Percentiles rank a stretch among this genome's conserved stretches.
Evolutionary conservation across 2,329 filamentous ascomycete species (phyloP).

Genomic region (Pestalotiopsis sp.): DNA sequence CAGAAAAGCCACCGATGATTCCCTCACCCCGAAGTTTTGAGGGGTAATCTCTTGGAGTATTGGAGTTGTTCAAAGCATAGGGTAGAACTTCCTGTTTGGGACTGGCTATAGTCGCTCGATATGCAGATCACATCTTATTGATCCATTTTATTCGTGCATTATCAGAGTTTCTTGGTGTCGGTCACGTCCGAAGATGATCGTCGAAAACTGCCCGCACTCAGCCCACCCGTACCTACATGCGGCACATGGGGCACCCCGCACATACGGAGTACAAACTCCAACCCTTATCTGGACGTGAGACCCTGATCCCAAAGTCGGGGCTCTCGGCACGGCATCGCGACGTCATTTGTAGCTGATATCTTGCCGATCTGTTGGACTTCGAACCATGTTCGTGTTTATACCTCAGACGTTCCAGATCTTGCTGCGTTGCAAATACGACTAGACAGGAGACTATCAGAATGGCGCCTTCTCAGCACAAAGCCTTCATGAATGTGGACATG

Average conservation of each 20-base stretch:
- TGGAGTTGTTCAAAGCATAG: neutral
- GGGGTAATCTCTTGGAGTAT: neutral
- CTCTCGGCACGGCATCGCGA: neutral
- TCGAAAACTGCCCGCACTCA: too few relatives aligned
- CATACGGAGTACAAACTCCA: neutral
- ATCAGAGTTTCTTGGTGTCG: neutral
- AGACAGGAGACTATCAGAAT: neutral
- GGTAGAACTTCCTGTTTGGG: neutral
- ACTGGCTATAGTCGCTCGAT: neutral
- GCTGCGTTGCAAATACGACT: neutral
- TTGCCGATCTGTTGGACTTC: neutral
- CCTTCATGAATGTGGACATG: conserved; percentile 44
- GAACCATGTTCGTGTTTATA: neutral
- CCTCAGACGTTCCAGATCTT: too few relatives aligned
- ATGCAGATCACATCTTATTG: neutral
- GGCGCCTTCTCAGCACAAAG: conserved; percentile 10
- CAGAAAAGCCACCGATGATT: too few relatives aligned
- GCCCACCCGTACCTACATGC: too few relatives aligned
- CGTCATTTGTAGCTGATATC: neutral
- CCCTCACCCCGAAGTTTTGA: neutral
- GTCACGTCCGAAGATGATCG: neutral
- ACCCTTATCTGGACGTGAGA: neutral
- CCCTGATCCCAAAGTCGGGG: neutral
- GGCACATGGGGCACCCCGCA: neutral
- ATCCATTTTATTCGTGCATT: neutral